Evolutionary conservation across 306 rosid species (phyloP).

Genomic region (Luffa aegyptiaca): DNA sequence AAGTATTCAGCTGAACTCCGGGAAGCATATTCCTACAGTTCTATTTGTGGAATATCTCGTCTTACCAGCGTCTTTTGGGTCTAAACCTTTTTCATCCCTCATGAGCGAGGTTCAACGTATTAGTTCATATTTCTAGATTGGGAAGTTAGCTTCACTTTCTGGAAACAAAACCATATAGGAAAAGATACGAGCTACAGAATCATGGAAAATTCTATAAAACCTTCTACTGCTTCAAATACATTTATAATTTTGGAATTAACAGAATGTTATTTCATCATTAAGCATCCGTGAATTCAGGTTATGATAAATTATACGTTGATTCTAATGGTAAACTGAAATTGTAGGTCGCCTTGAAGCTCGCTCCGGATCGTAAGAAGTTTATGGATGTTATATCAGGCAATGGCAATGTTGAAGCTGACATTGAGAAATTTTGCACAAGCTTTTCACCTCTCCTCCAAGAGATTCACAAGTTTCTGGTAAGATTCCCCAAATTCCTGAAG

Average conservation of each 20-base stretch:
- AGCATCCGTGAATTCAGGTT: neutral
- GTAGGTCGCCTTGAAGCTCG: slow-evolving; percentile 95
- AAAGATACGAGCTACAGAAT: neutral
- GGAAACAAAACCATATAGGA: neutral
- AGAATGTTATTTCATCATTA: neutral
- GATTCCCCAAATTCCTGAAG: slow-evolving; percentile 3
- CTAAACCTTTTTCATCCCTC: neutral
- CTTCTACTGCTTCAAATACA: neutral
- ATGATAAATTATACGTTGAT: neutral
- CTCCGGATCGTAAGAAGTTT: slow-evolving; percentile 96
- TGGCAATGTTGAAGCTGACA: slow-evolving; percentile 58
- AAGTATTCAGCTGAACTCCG: neutral
- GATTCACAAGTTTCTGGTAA: slow-evolving; percentile 95
- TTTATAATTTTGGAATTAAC: neutral
- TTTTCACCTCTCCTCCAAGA: slow-evolving; percentile 71
- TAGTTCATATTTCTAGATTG: neutral
- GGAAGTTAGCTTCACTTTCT: neutral
- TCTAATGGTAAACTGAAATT: slow-evolving; percentile 10
- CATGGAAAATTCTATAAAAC: neutral
- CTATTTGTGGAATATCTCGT: neutral
- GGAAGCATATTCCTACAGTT: neutral
- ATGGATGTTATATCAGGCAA: slow-evolving; percentile 78
- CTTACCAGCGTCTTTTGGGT: neutral
- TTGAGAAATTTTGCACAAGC: slow-evolving; percentile 50
- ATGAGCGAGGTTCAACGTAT: neutral